Evolutionary conservation across 2,329 filamentous ascomycete genomes (phyloP).

Genomic region (Epichloe baconii): DNA sequence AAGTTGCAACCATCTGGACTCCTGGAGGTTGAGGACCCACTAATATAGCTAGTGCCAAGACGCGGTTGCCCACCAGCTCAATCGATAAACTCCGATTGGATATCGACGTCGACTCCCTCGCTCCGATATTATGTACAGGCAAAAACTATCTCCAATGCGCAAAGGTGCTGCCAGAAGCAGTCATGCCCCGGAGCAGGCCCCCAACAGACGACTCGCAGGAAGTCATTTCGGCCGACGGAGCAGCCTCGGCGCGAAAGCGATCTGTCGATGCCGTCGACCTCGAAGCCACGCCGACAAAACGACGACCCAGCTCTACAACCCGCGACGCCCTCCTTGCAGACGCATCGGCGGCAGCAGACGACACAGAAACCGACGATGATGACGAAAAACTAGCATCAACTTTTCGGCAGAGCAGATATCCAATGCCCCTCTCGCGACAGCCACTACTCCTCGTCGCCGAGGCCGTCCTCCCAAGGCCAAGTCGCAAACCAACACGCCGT

Average conservation of each 20-base stretch:
- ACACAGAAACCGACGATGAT: slow-evolving; percentile 4
- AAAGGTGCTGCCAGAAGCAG: background rate
- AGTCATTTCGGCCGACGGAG: background rate
- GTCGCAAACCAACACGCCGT: slow-evolving; percentile 18
- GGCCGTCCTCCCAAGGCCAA: slow-evolving; percentile 18
- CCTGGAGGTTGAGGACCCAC: too few species aligned
- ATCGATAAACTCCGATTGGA: background rate
- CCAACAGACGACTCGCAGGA: background rate
- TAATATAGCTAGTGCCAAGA: too few species aligned
- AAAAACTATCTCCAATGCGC: background rate
- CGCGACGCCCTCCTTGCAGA: slow-evolving; percentile 1
- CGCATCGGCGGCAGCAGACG: background rate
- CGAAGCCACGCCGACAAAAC: slow-evolving; percentile 20
- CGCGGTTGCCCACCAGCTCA: too few species aligned
- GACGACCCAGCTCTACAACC: slow-evolving; percentile 13
- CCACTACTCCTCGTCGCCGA: slow-evolving; percentile 20
- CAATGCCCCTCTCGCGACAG: slow-evolving; percentile 6
- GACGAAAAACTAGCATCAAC: background rate
- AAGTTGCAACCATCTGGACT: too few species aligned
- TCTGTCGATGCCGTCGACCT: slow-evolving; percentile 15
- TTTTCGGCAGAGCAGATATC: background rate
- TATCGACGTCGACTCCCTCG: background rate
- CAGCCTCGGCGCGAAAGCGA: slow-evolving; percentile 10
- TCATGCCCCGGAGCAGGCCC: slow-evolving; percentile 5
- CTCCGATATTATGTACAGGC: background rate